Conservation (phyloP, 2,329 filamentous ascomycete genomes). For the Aureobasidium musti region DNA sequence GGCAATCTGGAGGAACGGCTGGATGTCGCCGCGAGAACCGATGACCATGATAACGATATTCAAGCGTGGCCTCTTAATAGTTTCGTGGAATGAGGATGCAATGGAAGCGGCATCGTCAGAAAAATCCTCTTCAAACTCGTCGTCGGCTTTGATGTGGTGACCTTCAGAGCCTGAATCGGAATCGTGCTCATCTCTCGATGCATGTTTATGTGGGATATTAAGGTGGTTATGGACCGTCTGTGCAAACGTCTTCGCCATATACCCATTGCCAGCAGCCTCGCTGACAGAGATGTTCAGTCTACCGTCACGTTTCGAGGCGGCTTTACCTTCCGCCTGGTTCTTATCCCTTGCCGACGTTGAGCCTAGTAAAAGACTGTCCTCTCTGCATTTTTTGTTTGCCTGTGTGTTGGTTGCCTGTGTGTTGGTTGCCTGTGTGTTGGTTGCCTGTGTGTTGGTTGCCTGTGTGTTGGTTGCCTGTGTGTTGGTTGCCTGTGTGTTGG, state of each 20-base stretch:
- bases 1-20: slow-evolving; percentile 76
- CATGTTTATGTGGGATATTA: slow-evolving; percentile 40
- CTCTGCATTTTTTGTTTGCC: slow-evolving; percentile 16
- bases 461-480: background rate
- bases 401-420: background rate
- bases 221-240: slow-evolving; percentile 62
- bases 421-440: background rate
- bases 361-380: slow-evolving; percentile 51
- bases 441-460: background rate
- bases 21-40: slow-evolving; percentile 75
- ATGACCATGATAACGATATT: slow-evolving; percentile 86
- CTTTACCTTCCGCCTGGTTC: slow-evolving; percentile 64
- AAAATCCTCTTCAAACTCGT: background rate
- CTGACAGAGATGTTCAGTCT: slow-evolving; percentile 71
- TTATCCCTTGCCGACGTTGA: slow-evolving; percentile 65
- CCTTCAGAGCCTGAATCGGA: slow-evolving; percentile 1
- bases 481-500: background rate
- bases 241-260: slow-evolving; percentile 72
- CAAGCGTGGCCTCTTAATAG: slow-evolving; percentile 52
- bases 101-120: slow-evolving; percentile 33
- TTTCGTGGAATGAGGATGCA: slow-evolving; percentile 35
- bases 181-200: slow-evolving; percentile 27
- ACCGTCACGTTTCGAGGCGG: slow-evolving; percentile 65
- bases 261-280: slow-evolving; percentile 68
- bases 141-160: slow-evolving; percentile 32